Evolutionary conservation across 2,329 filamentous ascomycete species (phyloP).

Genomic region (Raffaelea ambrosiae): DNA sequence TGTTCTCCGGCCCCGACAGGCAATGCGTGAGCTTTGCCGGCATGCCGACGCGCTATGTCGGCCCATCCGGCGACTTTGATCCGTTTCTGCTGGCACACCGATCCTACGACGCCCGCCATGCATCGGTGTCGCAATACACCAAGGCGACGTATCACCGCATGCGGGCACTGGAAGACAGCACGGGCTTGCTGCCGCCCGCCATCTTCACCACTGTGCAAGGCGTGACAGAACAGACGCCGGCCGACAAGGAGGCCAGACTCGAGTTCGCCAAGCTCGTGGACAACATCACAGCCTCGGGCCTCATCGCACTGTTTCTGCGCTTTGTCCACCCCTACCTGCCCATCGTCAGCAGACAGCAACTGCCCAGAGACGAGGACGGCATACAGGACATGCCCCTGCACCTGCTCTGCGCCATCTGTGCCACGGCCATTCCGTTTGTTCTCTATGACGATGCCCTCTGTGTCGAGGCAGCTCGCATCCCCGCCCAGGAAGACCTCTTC

Average conservation of each 20-base stretch:
- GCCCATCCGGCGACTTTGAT: constrained; percentile 3
- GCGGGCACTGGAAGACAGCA: neutral
- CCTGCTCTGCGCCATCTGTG: constrained; percentile 2
- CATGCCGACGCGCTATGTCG: neutral
- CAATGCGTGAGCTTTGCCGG: neutral
- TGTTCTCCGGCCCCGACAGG: too few species aligned
- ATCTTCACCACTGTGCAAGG: neutral
- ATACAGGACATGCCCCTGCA: neutral
- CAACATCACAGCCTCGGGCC: neutral
- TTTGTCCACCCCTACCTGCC: constrained; percentile 3
- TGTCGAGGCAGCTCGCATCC: neutral
- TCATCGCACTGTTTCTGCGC: constrained; percentile 1
- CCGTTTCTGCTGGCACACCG: constrained; percentile 3
- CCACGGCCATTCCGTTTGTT: constrained; percentile 2
- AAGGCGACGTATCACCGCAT: neutral
- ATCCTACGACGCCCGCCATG: neutral
- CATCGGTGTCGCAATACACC: constrained; percentile 3
- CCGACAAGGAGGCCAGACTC: neutral
- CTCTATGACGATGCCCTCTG: constrained; percentile 5
- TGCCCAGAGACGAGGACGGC: neutral
- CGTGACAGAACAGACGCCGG: too few species aligned
- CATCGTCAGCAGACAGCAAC: constrained; percentile 2
- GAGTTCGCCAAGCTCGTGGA: neutral
- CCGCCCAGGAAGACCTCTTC: neutral
- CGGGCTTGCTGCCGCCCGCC: neutral